Evolutionary conservation across 768 basidiomycete genomes (phyloP).

Genomic region (Boletus tomentosulus): DNA sequence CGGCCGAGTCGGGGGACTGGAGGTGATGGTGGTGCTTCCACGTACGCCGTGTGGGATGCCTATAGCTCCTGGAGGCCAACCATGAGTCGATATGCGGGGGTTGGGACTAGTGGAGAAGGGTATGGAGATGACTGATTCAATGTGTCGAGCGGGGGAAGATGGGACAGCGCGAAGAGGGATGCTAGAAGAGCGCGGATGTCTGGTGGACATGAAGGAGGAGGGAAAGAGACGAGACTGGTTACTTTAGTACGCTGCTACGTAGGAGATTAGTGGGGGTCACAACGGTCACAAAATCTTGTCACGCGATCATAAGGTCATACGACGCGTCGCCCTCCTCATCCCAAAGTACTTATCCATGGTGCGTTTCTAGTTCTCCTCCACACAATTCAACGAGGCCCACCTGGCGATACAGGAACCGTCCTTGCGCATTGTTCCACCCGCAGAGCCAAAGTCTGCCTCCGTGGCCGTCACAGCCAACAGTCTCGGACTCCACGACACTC

Average conservation of each 20-base stretch:
- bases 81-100: slow-evolving; percentile 36
- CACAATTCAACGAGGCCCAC: slow-evolving; percentile 1
- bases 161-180: slow-evolving; percentile 56
- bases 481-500: slow-evolving; percentile 83
- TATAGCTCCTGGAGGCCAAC: slow-evolving; percentile 31
- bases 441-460: slow-evolving; percentile 54
- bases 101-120: slow-evolving; percentile 41
- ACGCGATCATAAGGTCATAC: slow-evolving; percentile 17
- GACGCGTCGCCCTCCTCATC: slow-evolving; percentile 16
- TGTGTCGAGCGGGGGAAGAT: slow-evolving; percentile 49
- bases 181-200: slow-evolving; percentile 60
- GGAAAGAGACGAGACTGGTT: not conserved
- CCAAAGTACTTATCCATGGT: slow-evolving; percentile 19
- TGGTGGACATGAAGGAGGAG: slow-evolving; percentile 37
- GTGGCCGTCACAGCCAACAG: slow-evolving; percentile 64
- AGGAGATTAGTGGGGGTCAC: slow-evolving; percentile 19
- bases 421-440: slow-evolving; percentile 59
- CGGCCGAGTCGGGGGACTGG: slow-evolving; percentile 38
- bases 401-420: slow-evolving; percentile 39
- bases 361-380: not conserved
- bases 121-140: slow-evolving; percentile 64
- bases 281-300: slow-evolving; percentile 23
- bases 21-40: slow-evolving; percentile 28
- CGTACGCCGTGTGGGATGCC: slow-evolving; percentile 39
- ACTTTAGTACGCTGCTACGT: too few relatives aligned